phyloP scores from a whole-genome alignment of 176 grass and related monocot species.

The Musa beccarii region DNA sequence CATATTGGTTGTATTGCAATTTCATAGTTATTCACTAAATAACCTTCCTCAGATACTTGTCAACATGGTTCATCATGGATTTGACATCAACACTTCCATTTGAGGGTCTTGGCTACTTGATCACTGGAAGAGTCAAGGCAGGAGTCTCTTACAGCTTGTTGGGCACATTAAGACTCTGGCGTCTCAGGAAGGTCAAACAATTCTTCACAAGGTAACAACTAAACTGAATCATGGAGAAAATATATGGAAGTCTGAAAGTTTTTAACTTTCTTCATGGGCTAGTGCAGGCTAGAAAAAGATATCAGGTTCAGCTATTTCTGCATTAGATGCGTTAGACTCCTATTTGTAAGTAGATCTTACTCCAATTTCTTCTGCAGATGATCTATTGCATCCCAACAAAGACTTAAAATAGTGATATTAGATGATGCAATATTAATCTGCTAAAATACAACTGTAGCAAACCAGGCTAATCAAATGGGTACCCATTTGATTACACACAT shows the following conservation, averaged over 20 bases:
- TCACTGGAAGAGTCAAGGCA: constrained; percentile 53
- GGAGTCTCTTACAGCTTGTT: constrained; percentile 49
- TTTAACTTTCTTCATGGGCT: not conserved
- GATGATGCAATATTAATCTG: too few species aligned
- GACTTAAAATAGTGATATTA: too few species aligned
- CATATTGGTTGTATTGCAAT: too few species aligned
- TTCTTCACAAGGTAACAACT: constrained; percentile 76
- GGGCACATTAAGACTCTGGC: constrained; percentile 77
- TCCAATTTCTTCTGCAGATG: not conserved
- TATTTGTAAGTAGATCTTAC: constrained; percentile 11
- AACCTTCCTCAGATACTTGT: constrained; percentile 47
- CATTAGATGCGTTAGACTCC: constrained; percentile 56
- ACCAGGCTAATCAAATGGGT: too few species aligned
- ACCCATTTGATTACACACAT: too few species aligned
- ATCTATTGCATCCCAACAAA: too few species aligned
- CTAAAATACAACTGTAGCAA: too few species aligned
- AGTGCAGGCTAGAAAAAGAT: constrained; percentile 75
- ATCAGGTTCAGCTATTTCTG: constrained; percentile 99
- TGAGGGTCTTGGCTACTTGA: constrained; percentile 58
- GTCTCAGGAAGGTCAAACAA: constrained; percentile 78
- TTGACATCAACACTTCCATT: constrained; percentile 85
- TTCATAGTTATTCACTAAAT: not conserved
- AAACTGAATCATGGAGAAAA: not conserved
- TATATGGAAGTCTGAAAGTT: not conserved
- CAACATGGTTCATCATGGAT: constrained; percentile 91